Base-by-base conservation (phyloP, 2,329 filamentous ascomycete species). In the Talaromyces sp. region DNA sequence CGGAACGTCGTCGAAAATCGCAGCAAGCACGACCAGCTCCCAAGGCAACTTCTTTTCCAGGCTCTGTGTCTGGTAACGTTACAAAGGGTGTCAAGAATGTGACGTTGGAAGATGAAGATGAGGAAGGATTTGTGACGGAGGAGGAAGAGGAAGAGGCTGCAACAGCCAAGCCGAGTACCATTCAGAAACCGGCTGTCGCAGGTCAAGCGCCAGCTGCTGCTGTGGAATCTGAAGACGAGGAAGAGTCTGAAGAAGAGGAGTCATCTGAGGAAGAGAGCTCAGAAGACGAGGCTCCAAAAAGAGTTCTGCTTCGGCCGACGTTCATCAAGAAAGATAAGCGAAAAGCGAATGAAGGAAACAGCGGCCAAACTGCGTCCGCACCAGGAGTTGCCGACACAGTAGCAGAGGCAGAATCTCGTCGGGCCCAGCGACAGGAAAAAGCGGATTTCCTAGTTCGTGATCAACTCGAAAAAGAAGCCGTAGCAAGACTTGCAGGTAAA, bases 381-480 rank as follows among this genome's bases (percentile, higher is more conserved):
- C 42, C 66, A 48, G 64, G 60, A 25, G 54, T 62, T 5, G 71
- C 71, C 1, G 71, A 77, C 35, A 65, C 69, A 6, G 78, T 77
- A 25, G 81, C 77, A 1, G 82, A 84, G 65, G 65, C 69, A 5
- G 75, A 76, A 58, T 67, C 66, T 11, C 72, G 71, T 4, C 72
- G 69, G 39, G 75, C 82, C 1, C 84, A 86, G 39, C 86, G 85
- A 65, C 87, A 88, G 73, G 88, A 89, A 42, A 86, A 88, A 63
- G 86, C 89, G 12, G 89, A 96, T 73, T 87, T 85, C 62, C 80
- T 98, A 9, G 86, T 99, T 14, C 92, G 96, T 73, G 91, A 93
- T 69, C 92, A 98, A 73, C 86, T 98, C 48, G 88, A 90, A 70
- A 91, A 90, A 67, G 89, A 93, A 69, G 84, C 90, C 0, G 88